phyloP scores from a whole-genome alignment of 2,329 filamentous ascomycete genomes.

The Talaromyces sp. region DNA sequence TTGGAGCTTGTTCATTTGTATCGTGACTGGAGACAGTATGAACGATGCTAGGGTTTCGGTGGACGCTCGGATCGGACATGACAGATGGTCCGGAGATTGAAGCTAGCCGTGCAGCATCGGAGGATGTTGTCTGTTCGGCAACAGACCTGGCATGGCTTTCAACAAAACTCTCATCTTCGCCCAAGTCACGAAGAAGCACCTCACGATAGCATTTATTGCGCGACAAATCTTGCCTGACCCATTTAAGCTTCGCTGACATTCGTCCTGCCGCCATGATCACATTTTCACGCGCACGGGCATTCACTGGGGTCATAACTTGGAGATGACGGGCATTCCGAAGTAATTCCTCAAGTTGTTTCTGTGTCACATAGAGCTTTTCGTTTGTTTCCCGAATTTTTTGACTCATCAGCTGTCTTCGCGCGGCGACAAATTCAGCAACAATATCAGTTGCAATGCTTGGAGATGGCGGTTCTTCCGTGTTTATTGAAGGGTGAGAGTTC shows the following conservation, averaged over 20 bases:
- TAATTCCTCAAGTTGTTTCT: constrained; percentile 79
- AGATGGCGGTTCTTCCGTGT: constrained; percentile 72
- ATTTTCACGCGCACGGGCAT: constrained; percentile 84
- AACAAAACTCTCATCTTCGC: constrained; percentile 63
- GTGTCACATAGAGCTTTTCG: constrained; percentile 70
- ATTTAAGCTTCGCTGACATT: constrained; percentile 86
- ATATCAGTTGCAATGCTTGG: constrained; percentile 76
- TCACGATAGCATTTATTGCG: constrained; percentile 87
- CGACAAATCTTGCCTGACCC: constrained; percentile 94
- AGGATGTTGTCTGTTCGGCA: constrained; percentile 25
- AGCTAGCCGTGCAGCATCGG: constrained; percentile 15
- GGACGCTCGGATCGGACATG: constrained; percentile 24
- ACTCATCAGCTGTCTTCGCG: constrained; percentile 78
- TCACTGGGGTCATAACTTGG: constrained; percentile 83
- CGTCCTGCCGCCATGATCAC: constrained; percentile 82
- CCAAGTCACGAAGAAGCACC: constrained; percentile 80
- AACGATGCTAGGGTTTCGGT: constrained; percentile 25
- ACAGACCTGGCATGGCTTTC: constrained; percentile 29
- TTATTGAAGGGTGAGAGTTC: constrained; percentile 67
- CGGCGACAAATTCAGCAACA: constrained; percentile 80
- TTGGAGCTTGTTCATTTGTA: constrained; percentile 12
- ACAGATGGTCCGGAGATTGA: constrained; percentile 23
- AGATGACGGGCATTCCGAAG: constrained; percentile 89
- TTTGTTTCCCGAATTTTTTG: constrained; percentile 83
- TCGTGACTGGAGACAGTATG: constrained; percentile 29